Evolutionary conservation across 768 basidiomycete genomes (phyloP).

Genomic region (Hericium rajendrae): DNA sequence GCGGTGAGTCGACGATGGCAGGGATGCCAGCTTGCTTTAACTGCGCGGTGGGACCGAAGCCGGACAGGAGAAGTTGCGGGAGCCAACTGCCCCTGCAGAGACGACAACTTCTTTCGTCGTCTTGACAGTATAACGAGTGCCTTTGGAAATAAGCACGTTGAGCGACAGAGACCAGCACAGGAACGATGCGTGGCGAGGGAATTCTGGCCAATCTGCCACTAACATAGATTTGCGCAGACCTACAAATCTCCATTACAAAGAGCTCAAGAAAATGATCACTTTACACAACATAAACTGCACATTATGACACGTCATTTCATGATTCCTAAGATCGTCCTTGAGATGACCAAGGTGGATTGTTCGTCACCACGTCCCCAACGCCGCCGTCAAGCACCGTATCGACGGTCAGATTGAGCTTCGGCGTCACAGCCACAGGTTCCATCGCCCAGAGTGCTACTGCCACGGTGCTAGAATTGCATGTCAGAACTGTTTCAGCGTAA

Average conservation of each 20-base stretch:
- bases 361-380: constrained; percentile 13
- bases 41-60: constrained; percentile 22
- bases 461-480: constrained; percentile 3
- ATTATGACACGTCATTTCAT: not conserved
- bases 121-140: constrained; percentile 1
- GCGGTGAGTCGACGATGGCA: constrained; percentile 24
- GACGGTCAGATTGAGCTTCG: constrained; percentile 17
- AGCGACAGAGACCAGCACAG: no score
- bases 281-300: not conserved
- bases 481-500: not conserved
- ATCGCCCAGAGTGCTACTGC: constrained; percentile 25
- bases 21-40: constrained; percentile 19
- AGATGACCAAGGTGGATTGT: constrained; percentile 14
- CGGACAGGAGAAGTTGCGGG: constrained; percentile 20
- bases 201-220: no score
- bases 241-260: no score
- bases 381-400: constrained; percentile 22
- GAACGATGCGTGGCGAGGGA: no score
- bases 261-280: no score
- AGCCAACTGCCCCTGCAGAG: not conserved
- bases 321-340: not conserved
- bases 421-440: constrained; percentile 17
- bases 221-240: no score
- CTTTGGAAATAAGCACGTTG: not conserved
- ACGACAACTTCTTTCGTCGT: constrained; percentile 1